phyloP scores from a whole-genome alignment of 768 basidiomycete species.

The Boletus tomentosulus region DNA sequence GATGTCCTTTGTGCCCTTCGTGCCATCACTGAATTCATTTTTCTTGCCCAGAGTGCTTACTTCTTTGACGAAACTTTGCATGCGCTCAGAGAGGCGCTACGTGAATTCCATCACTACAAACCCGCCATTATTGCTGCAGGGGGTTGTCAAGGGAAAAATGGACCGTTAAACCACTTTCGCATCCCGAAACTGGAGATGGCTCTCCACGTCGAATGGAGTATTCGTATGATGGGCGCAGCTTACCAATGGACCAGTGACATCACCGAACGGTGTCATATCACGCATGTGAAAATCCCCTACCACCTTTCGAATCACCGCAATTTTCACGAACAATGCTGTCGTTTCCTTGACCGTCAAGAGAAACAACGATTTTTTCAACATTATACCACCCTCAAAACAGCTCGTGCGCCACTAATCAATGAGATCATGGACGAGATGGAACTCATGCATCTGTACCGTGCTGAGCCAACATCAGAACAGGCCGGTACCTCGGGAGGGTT shows the following conservation, averaged over 20 bases:
- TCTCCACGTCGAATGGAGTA: conserved; percentile 16
- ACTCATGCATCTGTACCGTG: too few species aligned
- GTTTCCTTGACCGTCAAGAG: conserved; percentile 6
- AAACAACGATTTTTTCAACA: conserved; percentile 5
- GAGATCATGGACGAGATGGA: background rate
- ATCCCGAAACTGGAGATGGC: conserved; percentile 24
- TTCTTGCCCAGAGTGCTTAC: conserved; percentile 28
- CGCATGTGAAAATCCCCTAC: conserved; percentile 2
- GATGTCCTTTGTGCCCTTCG: conserved; percentile 32
- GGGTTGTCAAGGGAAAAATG: conserved; percentile 4
- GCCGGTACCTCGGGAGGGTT: background rate
- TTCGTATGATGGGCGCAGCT: conserved; percentile 26
- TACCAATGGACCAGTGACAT: conserved; percentile 12
- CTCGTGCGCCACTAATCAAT: background rate
- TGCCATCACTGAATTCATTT: conserved; percentile 37
- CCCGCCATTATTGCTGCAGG: background rate
- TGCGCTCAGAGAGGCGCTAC: background rate
- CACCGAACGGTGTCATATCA: conserved; percentile 11
- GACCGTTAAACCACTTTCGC: conserved; percentile 2
- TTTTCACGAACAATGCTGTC: conserved; percentile 4
- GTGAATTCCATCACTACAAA: conserved; percentile 10
- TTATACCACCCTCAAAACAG: conserved; percentile 1
- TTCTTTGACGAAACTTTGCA: conserved; percentile 2
- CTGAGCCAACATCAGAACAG: background rate
- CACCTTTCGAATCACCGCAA: background rate